Base-by-base conservation (phyloP, 495 filamentous ascomycete genomes). In the Penicillium chermesinum region DNA sequence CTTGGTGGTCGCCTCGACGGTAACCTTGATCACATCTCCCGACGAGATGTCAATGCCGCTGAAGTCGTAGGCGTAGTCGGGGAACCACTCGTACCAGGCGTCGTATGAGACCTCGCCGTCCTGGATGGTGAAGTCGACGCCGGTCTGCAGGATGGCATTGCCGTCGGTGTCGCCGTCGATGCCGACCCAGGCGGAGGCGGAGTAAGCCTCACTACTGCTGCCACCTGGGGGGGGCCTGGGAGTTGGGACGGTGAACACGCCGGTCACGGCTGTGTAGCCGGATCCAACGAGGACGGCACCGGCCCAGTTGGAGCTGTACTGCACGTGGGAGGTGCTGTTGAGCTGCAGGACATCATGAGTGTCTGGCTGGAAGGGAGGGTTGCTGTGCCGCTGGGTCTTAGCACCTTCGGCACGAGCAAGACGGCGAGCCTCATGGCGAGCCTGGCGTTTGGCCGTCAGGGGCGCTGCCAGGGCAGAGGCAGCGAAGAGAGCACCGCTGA, bases 111-210 rank as follows among this genome's bases (percentile, higher is more conserved):
- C 67, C 2, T 57, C 14, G 47, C 58, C 50, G 12, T 46, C 46
- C 22, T 52, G 30, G 17, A 77, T 62, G 38, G 62, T 72, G 53
- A 81, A 78, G 58, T 82, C 78, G 21, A 81, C 58, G 25, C 82
- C 82, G 1, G 79, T 77, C 57, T 81, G 76, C n/a, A 83, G 61
- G 42, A 81, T 78, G 6, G 76, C 74, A 7, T 61, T 71, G 36
- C 52, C 48, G 59, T 72, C 80, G n/a, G 73, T 78, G 44, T 74
- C 72, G 2, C 76, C 78, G 50, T 81, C 76, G 49, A 81, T 77
- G 32, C 76, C 75, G 7, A 80, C 78, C 80, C 79, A 82, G 18
- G 77, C 77, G 12, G 76, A 73, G 18, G 77, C 74, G 15, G 63
- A 64, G 49, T 75, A 76, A 14, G 64, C 41, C 6, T 32, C 55